These are phyloP conservation scores for Fraxinus excelsior DNA, from an alignment of 257 asterid genomes.

Conservation along the genomic window DNA sequence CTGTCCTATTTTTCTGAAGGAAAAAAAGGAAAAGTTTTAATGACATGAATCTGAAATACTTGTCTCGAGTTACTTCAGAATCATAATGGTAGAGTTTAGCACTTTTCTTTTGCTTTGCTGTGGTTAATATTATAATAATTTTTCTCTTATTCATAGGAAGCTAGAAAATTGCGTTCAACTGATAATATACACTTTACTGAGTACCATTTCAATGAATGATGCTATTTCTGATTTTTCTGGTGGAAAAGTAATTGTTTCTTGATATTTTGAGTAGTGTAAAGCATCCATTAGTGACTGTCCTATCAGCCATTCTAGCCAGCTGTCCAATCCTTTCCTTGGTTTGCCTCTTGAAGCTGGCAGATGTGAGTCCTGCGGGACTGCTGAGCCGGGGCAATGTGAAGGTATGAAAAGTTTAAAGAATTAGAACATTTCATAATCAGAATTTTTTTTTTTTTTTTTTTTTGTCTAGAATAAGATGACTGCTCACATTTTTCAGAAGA, in stretches of 20 bases:
- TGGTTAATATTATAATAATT: conserved; percentile 6
- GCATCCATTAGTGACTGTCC: conserved; percentile 84
- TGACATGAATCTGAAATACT: conserved; percentile 10
- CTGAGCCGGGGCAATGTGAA: conserved; percentile 97
- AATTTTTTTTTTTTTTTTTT: background rate
- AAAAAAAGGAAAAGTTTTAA: background rate
- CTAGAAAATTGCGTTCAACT: conserved; percentile 3
- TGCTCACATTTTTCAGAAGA: background rate
- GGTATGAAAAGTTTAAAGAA: conserved; percentile 45
- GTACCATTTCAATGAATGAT: conserved; percentile 4
- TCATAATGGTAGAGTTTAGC: conserved; percentile 9
- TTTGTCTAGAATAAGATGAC: conserved; percentile 1
- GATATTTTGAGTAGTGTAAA: conserved; percentile 58
- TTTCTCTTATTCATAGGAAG: background rate
- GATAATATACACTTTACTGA: conserved; percentile 2
- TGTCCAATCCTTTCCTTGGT: conserved; percentile 92
- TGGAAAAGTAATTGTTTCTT: conserved; percentile 15
- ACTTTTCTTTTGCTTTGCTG: conserved; percentile 9
- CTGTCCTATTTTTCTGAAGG: background rate
- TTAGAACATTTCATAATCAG: background rate
- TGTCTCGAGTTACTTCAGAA: conserved; percentile 5
- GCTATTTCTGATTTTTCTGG: conserved; percentile 6
- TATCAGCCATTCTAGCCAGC: conserved; percentile 86
- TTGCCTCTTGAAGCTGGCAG: conserved; percentile 89
- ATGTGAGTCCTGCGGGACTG: conserved; percentile 94